A percentile compares a stretch with the other conserved stretches of the same genome.
Evolutionary conservation across 768 basidiomycete genomes (phyloP).

Genomic region (Pleurotus tuber-regium): DNA sequence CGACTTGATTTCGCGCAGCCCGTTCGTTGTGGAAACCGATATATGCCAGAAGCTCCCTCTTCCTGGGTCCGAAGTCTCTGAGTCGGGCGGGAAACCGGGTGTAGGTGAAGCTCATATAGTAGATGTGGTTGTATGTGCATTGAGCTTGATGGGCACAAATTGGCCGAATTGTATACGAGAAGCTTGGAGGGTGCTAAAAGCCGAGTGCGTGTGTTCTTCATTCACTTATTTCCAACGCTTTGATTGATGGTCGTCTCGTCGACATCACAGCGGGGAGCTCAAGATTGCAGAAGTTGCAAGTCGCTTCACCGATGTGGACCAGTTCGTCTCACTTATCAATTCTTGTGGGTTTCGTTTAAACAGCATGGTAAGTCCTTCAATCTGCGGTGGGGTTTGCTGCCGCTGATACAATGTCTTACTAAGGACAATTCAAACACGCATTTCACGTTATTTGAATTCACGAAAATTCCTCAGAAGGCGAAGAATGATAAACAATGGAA

Average conservation of each 20-base stretch:
- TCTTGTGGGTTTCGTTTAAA: slow-evolving; percentile 73
- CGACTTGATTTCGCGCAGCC: slow-evolving; percentile 73
- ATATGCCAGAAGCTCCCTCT: slow-evolving; percentile 78
- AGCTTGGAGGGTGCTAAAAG: slow-evolving; percentile 82
- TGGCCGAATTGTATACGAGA: slow-evolving; percentile 92
- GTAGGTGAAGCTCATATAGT: slow-evolving; percentile 71
- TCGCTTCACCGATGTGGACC: slow-evolving; percentile 67
- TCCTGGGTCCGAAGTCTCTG: slow-evolving; percentile 68
- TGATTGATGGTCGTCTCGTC: neutral
- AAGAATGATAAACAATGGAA: slow-evolving; percentile 62
- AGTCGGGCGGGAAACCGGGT: slow-evolving; percentile 28
- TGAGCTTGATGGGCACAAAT: slow-evolving; percentile 96
- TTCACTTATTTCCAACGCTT: neutral
- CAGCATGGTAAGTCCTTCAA: slow-evolving; percentile 51
- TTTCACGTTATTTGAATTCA: slow-evolving; percentile 82
- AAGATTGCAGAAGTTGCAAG: slow-evolving; percentile 90
- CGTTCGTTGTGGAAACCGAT: slow-evolving; percentile 88
- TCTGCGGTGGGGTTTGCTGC: neutral
- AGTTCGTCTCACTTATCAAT: slow-evolving; percentile 61
- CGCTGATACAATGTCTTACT: slow-evolving; percentile 3
- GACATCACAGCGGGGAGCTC: slow-evolving; percentile 63
- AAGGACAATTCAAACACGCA: slow-evolving; percentile 84
- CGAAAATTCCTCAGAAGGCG: slow-evolving; percentile 47
- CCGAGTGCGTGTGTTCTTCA: too few relatives aligned
- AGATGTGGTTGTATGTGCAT: slow-evolving; percentile 89